Conservation (phyloP, 768 basidiomycete species). For the Wakefieldia striispora region DNA sequence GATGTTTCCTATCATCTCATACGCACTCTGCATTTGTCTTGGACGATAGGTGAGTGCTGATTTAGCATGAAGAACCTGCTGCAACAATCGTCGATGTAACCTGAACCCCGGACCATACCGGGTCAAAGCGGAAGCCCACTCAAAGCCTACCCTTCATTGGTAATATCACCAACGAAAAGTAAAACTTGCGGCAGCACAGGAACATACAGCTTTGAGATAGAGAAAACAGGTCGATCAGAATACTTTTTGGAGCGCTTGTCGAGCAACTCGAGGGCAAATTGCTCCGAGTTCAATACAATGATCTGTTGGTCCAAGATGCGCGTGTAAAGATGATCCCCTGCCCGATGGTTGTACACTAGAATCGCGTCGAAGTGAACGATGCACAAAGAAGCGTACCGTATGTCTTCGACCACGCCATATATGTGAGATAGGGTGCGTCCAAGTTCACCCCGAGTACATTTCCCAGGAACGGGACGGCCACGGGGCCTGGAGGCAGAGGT, state of each 20-base stretch:
- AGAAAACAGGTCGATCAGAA: conserved; percentile 28
- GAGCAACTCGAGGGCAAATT: conserved; percentile 46
- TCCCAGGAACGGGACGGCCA: conserved; percentile 13
- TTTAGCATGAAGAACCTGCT: conserved; percentile 16
- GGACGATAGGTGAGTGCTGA: conserved; percentile 11
- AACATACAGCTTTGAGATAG: conserved; percentile 6
- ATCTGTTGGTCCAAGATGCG: conserved; percentile 43
- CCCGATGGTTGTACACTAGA: no score
- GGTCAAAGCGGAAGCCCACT: conserved; percentile 9
- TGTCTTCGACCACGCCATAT: conserved; percentile 18
- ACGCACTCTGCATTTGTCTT: conserved; percentile 12
- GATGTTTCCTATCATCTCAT: conserved; percentile 7
- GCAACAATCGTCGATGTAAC: conserved; percentile 19
- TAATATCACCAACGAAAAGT: no score
- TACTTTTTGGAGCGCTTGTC: conserved; percentile 54
- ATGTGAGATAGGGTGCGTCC: conserved; percentile 11
- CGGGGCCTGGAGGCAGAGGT: conserved; percentile 19
- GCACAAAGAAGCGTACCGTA: conserved; percentile 11
- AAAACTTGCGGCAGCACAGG: neutral
- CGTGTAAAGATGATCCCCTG: conserved; percentile 6
- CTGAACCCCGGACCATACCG: conserved; percentile 24
- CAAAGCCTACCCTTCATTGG: conserved; percentile 9
- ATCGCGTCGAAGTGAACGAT: no score
- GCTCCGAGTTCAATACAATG: conserved; percentile 48
- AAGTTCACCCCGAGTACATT: conserved; percentile 11